These are phyloP conservation scores for Salvia miltiorrhiza DNA, from an alignment of 257 asterid species.

Conservation along the genomic window DNA sequence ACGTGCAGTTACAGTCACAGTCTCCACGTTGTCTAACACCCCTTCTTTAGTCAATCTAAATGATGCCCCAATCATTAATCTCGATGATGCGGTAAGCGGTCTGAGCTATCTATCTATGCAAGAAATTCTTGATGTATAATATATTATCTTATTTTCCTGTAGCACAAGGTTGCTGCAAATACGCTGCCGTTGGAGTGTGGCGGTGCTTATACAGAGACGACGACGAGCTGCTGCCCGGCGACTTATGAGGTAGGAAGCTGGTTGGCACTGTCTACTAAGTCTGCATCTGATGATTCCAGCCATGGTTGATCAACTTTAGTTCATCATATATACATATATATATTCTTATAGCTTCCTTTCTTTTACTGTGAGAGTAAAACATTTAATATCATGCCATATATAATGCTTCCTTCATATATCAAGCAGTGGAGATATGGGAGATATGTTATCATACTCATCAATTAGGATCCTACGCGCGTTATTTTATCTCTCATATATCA, in stretches of 20 bases:
- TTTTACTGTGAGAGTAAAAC: neutral
- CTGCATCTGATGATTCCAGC: constrained; percentile 46
- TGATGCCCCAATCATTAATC: constrained; percentile 49
- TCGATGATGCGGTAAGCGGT: constrained; percentile 6
- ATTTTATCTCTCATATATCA: too few relatives aligned
- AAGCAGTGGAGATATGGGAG: too few relatives aligned
- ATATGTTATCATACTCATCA: too few relatives aligned
- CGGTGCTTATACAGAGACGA: constrained; percentile 14
- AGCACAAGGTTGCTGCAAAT: constrained; percentile 4
- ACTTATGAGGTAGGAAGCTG: constrained; percentile 45
- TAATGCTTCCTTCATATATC: neutral
- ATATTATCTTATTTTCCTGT: neutral
- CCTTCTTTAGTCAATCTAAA: constrained; percentile 65
- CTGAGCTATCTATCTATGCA: neutral
- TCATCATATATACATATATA: neutral
- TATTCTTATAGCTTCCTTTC: neutral
- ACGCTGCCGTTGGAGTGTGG: constrained; percentile 22
- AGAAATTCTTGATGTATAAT: neutral
- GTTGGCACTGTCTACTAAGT: constrained; percentile 59
- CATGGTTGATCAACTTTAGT: constrained; percentile 31
- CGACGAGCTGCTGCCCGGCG: constrained; percentile 18
- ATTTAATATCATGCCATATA: neutral
- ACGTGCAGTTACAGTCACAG: constrained; percentile 56
- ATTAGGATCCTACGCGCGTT: too few relatives aligned
- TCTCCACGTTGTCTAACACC: too few relatives aligned